phyloP scores from a whole-genome alignment of 306 rosid genomes.

The Quercus ilex region DNA sequence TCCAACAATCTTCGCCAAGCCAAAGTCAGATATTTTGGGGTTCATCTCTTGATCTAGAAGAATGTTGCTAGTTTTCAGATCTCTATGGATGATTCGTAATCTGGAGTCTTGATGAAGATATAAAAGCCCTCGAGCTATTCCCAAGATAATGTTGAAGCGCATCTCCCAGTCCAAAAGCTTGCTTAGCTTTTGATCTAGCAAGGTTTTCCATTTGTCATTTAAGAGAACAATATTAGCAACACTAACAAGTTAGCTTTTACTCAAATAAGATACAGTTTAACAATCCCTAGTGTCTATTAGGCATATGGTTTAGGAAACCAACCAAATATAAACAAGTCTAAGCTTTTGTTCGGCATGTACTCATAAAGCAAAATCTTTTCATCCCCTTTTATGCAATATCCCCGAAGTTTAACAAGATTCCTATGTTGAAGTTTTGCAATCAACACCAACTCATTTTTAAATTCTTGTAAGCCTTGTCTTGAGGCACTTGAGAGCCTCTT shows the following conservation, averaged over 20 bases:
- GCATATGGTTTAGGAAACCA: background rate
- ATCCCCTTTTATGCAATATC: conserved; percentile 34
- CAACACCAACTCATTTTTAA: conserved; percentile 40
- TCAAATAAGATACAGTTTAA: background rate
- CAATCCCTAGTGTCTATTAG: background rate
- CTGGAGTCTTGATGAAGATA: conserved; percentile 41
- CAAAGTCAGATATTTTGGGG: conserved; percentile 43
- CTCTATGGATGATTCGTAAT: conserved; percentile 33
- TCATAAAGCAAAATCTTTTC: conserved; percentile 53
- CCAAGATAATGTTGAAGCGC: conserved; percentile 43
- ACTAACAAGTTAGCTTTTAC: background rate
- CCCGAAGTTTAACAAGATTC: conserved; percentile 45
- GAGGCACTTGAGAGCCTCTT: conserved; percentile 53
- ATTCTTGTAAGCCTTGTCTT: conserved; percentile 45
- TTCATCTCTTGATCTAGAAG: conserved; percentile 32
- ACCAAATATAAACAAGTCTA: conserved; percentile 52
- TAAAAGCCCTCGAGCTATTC: conserved; percentile 25
- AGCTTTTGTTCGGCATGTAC: conserved; percentile 46
- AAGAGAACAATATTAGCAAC: background rate
- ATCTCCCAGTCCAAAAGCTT: conserved; percentile 35
- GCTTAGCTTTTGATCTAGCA: conserved; percentile 23
- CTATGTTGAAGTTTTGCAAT: conserved; percentile 55
- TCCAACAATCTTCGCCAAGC: conserved; percentile 30
- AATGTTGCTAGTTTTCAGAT: conserved; percentile 34
- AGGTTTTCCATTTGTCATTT: background rate